phyloP scores from a whole-genome alignment of 164 flowering plant genomes.

The Berberis thunbergii region DNA sequence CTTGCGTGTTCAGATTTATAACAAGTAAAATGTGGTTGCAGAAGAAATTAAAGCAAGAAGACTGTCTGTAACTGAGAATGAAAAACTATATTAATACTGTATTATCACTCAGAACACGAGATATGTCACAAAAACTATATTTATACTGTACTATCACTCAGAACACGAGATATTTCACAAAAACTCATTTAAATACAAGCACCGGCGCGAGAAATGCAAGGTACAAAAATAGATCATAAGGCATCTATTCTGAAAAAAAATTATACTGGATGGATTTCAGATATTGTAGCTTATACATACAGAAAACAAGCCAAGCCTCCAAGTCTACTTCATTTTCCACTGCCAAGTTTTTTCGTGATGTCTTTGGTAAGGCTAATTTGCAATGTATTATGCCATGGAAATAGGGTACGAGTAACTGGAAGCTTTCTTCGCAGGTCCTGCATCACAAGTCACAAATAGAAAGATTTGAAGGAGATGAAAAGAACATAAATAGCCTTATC shows the following conservation, averaged over 20 bases:
- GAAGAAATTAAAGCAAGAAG: too few relatives aligned
- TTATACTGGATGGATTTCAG: neutral
- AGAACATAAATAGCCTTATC: neutral
- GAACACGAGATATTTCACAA: neutral
- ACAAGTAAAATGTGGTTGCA: too few relatives aligned
- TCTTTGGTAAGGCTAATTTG: conserved; percentile 82
- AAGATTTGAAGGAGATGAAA: neutral
- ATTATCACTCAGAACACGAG: neutral
- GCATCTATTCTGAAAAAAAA: neutral
- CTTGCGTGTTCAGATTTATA: too few relatives aligned
- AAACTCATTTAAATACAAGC: neutral
- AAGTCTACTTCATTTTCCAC: conserved; percentile 32
- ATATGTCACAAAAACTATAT: neutral
- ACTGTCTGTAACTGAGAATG: too few relatives aligned
- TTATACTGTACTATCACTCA: too few relatives aligned
- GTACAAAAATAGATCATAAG: neutral
- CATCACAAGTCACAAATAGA: conserved; percentile 8
- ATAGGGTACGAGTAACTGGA: conserved; percentile 90
- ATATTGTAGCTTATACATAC: neutral
- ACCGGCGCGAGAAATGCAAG: neutral
- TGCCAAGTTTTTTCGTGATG: conserved; percentile 68
- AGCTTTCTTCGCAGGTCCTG: conserved; percentile 98
- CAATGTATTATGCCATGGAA: conserved; percentile 88
- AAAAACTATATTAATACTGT: neutral
- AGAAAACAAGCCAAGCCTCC: neutral